Evolutionary conservation across 2,329 filamentous ascomycete genomes (phyloP), one percentile per base, ranked within the genome.

Genomic region (Ustilaginoidea virens): DNA sequence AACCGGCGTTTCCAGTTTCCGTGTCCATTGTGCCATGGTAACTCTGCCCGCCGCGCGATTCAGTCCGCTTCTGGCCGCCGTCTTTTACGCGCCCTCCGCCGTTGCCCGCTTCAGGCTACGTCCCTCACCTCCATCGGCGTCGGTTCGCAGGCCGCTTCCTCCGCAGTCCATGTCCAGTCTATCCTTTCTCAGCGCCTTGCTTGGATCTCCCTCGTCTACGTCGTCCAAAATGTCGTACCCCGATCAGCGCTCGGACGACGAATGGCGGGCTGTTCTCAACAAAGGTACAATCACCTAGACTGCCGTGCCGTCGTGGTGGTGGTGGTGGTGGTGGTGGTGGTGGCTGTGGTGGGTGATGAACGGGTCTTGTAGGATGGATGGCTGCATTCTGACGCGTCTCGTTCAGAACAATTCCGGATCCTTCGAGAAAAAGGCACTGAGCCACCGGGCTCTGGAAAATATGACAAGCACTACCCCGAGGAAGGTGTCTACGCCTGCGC

Each of bases 371-470:
- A n/a, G n/a, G n/a, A n/a, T n/a, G n/a, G n/a, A n/a, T n/a, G n/a
- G n/a, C n/a, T n/a, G n/a, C n/a, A n/a, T n/a, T n/a, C n/a, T n/a
- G n/a, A n/a, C 19, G 19, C 11, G 19, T 20, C 19, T 12, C 14
- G 6, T 22, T 8, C 44, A 93, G 87, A 94, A 47, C 90, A 98
- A 66, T 98, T 96, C 63, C 81, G 82, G 39, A 69, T 98, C 48
- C 73, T 98, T 31, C 79, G 90, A 38, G 62, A 92, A 52, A 87
- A 94, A 53, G 90, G 86, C 44, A 98, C 90, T 25, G 92, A 98
- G 52, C 56, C 70, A 3, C 71, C 87, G 11, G 75, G 71, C 41
- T 74, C 77, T 5, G 86, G 87, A 45, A 72, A 78, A 52, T 94
- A 80, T 52, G 78, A 98, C 61, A 83, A 87, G 52, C 85, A 94